phyloP scores from a whole-genome alignment of 225 moss, liverwort and hornwort species.

The Asterella californica region DNA sequence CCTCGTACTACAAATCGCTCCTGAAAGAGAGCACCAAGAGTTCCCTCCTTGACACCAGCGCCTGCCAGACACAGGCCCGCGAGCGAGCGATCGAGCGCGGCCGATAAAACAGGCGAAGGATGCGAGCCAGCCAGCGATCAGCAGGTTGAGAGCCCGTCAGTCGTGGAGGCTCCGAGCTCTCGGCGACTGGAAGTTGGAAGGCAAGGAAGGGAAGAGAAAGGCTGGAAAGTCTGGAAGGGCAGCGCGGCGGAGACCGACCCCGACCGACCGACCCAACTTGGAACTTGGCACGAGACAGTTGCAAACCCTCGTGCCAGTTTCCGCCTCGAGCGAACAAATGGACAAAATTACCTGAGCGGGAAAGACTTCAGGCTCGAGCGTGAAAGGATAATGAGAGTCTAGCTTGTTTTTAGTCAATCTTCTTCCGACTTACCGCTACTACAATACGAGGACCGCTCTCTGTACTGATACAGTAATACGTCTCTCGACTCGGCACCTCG shows the following conservation, averaged over 20 bases:
- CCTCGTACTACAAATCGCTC: not conserved
- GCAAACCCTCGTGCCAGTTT: not conserved
- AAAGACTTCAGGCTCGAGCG: not conserved
- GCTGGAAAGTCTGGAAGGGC: not conserved
- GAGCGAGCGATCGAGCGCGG: not conserved
- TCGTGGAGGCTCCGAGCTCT: not conserved
- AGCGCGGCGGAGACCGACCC: not conserved
- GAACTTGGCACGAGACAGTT: slow-evolving; percentile 4
- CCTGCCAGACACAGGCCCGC: not conserved
- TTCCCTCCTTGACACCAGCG: not conserved
- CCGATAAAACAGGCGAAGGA: not conserved
- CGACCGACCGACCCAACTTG: not conserved
- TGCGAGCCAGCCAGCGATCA: not conserved
- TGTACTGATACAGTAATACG: not conserved
- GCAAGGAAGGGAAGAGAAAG: not conserved
- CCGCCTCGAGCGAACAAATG: not conserved
- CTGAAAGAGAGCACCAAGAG: not conserved
- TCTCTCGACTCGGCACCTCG: not conserved
- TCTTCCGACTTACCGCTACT: not conserved
- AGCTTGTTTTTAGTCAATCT: not conserved
- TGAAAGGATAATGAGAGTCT: not conserved
- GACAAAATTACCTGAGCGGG: too few species aligned
- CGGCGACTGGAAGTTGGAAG: slow-evolving; percentile 2
- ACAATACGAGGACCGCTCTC: not conserved
- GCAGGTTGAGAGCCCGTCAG: not conserved